These are phyloP conservation scores for Daldinia eschscholtzii DNA, from an alignment of 2,329 filamentous ascomycete genomes.

Conservation along the genomic window DNA sequence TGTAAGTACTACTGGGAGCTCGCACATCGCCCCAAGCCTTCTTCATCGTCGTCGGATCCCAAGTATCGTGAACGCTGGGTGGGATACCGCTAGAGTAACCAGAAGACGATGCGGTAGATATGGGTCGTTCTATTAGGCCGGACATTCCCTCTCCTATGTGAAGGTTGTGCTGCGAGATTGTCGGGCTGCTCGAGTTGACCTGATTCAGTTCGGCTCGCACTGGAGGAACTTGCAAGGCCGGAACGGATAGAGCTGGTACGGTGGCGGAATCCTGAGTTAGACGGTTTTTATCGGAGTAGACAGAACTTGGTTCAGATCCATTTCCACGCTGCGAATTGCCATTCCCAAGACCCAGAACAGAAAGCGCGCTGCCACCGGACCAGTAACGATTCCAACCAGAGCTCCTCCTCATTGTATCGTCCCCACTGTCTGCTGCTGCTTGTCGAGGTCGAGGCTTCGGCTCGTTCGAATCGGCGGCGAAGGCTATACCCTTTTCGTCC, in stretches of 20 bases:
- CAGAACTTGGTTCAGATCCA: constrained; percentile 67
- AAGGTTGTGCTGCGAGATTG: constrained; percentile 70
- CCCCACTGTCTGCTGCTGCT: constrained; percentile 50
- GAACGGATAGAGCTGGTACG: constrained; percentile 70
- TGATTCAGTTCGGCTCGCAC: constrained; percentile 72
- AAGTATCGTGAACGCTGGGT: constrained; percentile 70
- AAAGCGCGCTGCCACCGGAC: constrained; percentile 77
- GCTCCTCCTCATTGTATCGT: constrained; percentile 68
- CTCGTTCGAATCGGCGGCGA: constrained; percentile 42
- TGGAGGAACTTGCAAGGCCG: constrained; percentile 73
- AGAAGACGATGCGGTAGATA: constrained; percentile 64
- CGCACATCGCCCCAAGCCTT: constrained; percentile 65
- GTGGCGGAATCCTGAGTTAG: constrained; percentile 76
- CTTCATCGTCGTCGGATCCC: constrained; percentile 62
- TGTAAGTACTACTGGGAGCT: constrained; percentile 66
- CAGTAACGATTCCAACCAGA: constrained; percentile 85
- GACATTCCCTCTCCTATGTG: constrained; percentile 69
- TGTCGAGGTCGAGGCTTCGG: constrained; percentile 54
- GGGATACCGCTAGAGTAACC: constrained; percentile 75
- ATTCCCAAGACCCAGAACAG: constrained; percentile 71
- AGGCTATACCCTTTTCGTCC: constrained; percentile 44
- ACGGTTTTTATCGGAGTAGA: constrained; percentile 65
- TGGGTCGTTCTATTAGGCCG: constrained; percentile 70
- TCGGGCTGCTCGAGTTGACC: constrained; percentile 77
- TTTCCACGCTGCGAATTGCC: constrained; percentile 61